These are phyloP conservation scores for Lotmaria passim DNA, from an alignment of 208 protist species.

Conservation along the genomic window DNA sequence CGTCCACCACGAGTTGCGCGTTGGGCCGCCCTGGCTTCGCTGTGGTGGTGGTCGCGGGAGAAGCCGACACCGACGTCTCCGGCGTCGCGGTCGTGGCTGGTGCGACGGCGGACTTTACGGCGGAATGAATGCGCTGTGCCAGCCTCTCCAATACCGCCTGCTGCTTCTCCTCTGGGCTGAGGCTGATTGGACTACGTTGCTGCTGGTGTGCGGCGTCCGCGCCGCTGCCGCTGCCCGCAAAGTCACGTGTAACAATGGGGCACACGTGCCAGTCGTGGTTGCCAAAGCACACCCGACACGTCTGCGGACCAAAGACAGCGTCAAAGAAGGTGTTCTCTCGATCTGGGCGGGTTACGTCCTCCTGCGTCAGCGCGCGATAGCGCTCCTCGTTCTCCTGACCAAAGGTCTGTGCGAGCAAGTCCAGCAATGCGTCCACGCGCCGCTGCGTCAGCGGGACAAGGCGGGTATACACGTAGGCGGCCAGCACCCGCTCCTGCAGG, in stretches of 20 bases:
- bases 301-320: slow-evolving; percentile 63
- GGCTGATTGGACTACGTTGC: slow-evolving; percentile 52
- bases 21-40: slow-evolving; percentile 19
- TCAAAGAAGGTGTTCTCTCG: slow-evolving; percentile 61
- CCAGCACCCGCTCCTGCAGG: slow-evolving; percentile 82
- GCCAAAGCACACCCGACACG: slow-evolving; percentile 85
- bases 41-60: not conserved
- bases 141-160: slow-evolving; percentile 65
- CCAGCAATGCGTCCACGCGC: slow-evolving; percentile 9
- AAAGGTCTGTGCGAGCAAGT: slow-evolving; percentile 28
- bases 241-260: slow-evolving; percentile 87
- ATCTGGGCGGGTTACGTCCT: slow-evolving; percentile 15
- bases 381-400: slow-evolving; percentile 42
- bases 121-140: slow-evolving; percentile 35
- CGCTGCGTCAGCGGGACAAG: slow-evolving; percentile 56
- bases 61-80: not conserved
- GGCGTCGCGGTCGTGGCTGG: not conserved
- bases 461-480: slow-evolving; percentile 80
- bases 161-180: slow-evolving; percentile 80
- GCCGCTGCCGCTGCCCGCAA: slow-evolving; percentile 27
- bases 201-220: not conserved
- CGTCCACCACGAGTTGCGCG: slow-evolving; percentile 59
- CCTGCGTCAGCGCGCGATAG: slow-evolving; percentile 35
- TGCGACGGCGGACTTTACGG: slow-evolving; percentile 8
- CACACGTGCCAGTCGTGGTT: slow-evolving; percentile 69